Base-by-base conservation (phyloP, 192 early-diverging fungal species). In the Fimicolochytrium jonesii region DNA sequence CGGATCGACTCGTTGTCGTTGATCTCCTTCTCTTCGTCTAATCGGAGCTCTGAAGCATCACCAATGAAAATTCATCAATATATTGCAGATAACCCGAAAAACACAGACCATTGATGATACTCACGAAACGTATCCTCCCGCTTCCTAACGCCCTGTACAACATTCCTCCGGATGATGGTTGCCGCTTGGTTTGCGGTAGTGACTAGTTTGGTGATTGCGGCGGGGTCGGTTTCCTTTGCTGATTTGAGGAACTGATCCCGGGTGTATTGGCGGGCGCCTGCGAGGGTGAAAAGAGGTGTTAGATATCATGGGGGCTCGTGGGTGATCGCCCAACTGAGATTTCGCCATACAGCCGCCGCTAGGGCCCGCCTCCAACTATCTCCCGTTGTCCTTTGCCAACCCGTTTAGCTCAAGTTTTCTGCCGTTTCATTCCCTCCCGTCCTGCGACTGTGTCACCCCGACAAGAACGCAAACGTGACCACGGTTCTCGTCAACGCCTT, bases 1-100 rank as follows among this genome's bases (percentile, higher is more conserved):
- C 42, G 30, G 45, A 67, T 67, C 13, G 66, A 59, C 30, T 67
- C 66, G 57, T 67, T 67, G 18, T 29, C 33, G 56, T 67, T 67
- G 29, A 67, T 51, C 42, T 67, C 66, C 36, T 59, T 67, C 15
- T 59, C 57, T 30, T 23, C 32, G 29, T 67, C 56, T 15, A 67
- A 6, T 13, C 41, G 34, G 15, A 67, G 36, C 0, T 29, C 66
- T 67, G 50, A 11, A n/a, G 20, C 26, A 43, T 23, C 13, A 50
- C 1, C 18, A 0, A 13, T 50, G 23, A 23, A 2, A 13, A 10
- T 7, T 39, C 9, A 17, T 39, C 37, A 39, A 39, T 39, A 7
- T 39, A 11, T 39, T 17, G 37, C 37, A 39, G 37, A 17, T 39
- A 39, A 39, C 37, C 37, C 37, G 17, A 39, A 39, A 7, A 39